Base-by-base conservation (phyloP, 2,329 filamentous ascomycete species). In the Penicillium sp. region DNA sequence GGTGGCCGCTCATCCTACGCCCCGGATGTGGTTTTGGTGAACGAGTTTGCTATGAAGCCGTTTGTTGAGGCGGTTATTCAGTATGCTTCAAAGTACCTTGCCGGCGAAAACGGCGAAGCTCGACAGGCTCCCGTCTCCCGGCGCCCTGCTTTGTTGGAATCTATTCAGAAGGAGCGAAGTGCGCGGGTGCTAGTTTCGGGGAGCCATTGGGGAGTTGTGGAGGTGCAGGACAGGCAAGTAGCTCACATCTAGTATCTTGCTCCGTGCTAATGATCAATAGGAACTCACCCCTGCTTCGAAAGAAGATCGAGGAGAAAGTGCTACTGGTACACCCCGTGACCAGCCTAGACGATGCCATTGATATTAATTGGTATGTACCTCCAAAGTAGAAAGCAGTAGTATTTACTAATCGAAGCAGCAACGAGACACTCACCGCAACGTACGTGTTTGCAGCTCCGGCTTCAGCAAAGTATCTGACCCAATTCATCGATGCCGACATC, bases 21-120 rank as follows among this genome's bases (percentile, higher is more conserved):
- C 0, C 84, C 84, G 0, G 83, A 87, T 59, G 27, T 85, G 0
- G 79, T 87, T 0, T 67, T 86, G 0, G 83, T 87, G n/a, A 85
- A 87, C 53, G 84, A 87, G 55, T 87, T 79, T 52, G 72, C 76
- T 3, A 80, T 81, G 68, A 74, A 79, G 48, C 72, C 75, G 0
- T 85, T 86, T 56, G 64, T 82, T 0, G 73, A 79, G 42, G 77
- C 78, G 0, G 73, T 78, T 4, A 64, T 77, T 13, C 68, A 71
- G 33, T 72, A 77, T 18, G 57, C 62, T 0, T 63, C 64, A 0
- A 61, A 57, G 27, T 62, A 64, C 18, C 55, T 65, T 5, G 55
- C 57, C 1, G 58, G 62, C 2, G 55, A 63, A 22, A 61, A 60
- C 24, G 63, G 61, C 2, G 63, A 62, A 14, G 53, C 53, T 3